These are phyloP conservation scores for Madurella mycetomatis DNA, from an alignment of 2,329 filamentous ascomycete genomes.

Conservation along the genomic window DNA sequence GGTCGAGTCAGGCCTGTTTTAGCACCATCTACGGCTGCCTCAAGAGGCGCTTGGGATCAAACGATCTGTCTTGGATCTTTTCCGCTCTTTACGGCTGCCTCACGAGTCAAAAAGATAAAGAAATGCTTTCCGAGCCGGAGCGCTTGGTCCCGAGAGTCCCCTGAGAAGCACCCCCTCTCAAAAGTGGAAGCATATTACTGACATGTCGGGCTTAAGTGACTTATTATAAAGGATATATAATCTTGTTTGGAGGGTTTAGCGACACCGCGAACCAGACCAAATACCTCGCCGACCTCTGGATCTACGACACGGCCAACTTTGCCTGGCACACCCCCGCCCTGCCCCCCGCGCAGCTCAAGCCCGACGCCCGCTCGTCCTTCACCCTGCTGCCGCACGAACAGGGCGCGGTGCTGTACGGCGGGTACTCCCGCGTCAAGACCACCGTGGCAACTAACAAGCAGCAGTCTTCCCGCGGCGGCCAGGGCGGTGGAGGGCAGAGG, in stretches of 20 bases:
- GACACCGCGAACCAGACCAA: conserved; percentile 93
- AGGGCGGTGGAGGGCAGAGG: conserved; percentile 56
- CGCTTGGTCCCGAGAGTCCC: too few relatives aligned
- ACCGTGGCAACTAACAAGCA: conserved; percentile 56
- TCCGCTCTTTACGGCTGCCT: too few relatives aligned
- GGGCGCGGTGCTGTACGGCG: conserved; percentile 86
- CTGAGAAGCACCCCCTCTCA: too few relatives aligned
- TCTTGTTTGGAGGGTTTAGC: conserved; percentile 95
- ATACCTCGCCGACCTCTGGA: conserved; percentile 89
- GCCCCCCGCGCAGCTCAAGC: conserved; percentile 76
- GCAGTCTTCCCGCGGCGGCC: conserved; percentile 47
- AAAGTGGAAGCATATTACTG: too few relatives aligned
- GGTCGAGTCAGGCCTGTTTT: too few relatives aligned
- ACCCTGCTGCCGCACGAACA: conserved; percentile 85
- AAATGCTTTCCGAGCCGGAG: too few relatives aligned
- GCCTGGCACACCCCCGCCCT: conserved; percentile 75
- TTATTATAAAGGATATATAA: conserved; percentile 90
- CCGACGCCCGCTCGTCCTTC: conserved; percentile 87
- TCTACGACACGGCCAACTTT: conserved; percentile 87
- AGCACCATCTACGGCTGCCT: too few relatives aligned
- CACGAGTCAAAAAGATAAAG: too few relatives aligned
- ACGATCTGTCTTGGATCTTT: too few relatives aligned
- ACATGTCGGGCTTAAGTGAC: conserved; percentile 52
- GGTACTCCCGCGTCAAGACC: conserved; percentile 86
- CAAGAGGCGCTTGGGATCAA: too few relatives aligned